Percentiles rank a stretch among this genome's conserved stretches.
Evolutionary conservation across 331 rosid genomes (phyloP).

Genomic region (Malus hybrid): DNA sequence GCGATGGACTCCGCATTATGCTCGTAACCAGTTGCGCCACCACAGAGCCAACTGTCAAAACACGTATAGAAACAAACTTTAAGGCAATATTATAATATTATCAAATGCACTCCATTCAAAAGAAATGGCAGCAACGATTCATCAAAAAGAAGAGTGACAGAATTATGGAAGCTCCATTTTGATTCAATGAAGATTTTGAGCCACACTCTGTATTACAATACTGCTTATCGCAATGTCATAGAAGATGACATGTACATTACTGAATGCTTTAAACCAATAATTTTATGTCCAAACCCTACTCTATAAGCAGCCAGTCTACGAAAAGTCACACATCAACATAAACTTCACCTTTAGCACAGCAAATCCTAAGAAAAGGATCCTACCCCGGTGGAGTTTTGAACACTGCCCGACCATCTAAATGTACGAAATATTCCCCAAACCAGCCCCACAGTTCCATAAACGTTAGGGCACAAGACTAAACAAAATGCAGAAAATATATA

Average conservation of each 20-base stretch:
- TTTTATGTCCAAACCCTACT: not conserved
- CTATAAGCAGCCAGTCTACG: not conserved
- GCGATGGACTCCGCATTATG: constrained; percentile 12
- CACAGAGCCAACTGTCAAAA: constrained; percentile 38
- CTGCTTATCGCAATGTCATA: not conserved
- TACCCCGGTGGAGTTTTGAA: not conserved
- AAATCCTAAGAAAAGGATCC: constrained; percentile 1
- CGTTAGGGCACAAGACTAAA: not conserved
- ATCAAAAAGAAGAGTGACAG: not conserved
- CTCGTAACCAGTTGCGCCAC: constrained; percentile 17
- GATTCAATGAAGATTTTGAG: not conserved
- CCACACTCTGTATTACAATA: not conserved
- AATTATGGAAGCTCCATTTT: not conserved
- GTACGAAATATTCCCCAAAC: not conserved
- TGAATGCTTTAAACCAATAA: not conserved
- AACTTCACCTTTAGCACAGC: not conserved
- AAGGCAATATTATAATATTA: not conserved
- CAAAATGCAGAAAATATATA: not conserved
- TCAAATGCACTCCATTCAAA: not conserved
- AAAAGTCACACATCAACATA: not conserved
- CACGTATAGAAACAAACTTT: not conserved
- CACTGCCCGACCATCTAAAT: not conserved
- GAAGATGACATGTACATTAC: not conserved
- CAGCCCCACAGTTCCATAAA: not conserved
- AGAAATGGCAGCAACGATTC: not conserved